phyloP scores from a whole-genome alignment of 257 asterid genomes.

The Anisodus acutangulus region DNA sequence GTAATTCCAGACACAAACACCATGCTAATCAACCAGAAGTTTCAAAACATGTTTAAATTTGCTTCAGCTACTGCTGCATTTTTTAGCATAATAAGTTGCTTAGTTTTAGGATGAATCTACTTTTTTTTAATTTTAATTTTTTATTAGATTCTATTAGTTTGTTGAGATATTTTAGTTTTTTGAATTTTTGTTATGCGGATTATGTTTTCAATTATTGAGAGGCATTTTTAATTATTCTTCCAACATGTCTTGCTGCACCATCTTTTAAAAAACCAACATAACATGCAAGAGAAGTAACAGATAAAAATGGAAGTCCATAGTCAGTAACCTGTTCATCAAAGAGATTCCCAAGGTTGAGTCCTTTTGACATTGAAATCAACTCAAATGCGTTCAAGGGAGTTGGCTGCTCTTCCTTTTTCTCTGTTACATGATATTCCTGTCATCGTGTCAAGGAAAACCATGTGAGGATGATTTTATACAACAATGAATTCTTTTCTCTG shows the following conservation, averaged over 20 bases:
- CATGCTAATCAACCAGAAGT: neutral
- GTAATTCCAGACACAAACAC: neutral
- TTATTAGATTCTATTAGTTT: no score
- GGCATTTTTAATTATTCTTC: no score
- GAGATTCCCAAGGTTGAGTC: constrained; percentile 85
- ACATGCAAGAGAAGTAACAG: neutral
- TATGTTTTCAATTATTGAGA: no score
- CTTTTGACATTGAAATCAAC: constrained; percentile 89
- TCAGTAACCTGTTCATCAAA: constrained; percentile 68
- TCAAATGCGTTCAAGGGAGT: constrained; percentile 90
- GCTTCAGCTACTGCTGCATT: no score
- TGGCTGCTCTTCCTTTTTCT: constrained; percentile 74
- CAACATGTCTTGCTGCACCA: no score
- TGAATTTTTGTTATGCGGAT: no score
- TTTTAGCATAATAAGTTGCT: no score
- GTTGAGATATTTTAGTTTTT: no score
- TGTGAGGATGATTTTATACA: constrained; percentile 5
- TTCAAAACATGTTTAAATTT: neutral
- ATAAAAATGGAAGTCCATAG: neutral
- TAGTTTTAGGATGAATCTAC: no score
- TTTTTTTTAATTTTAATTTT: no score
- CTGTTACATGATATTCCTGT: constrained; percentile 79
- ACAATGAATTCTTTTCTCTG: neutral
- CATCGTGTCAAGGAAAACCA: neutral
- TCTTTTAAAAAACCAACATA: no score